Evolutionary conservation across 805 yeast species (phyloP), one percentile per base, ranked within the genome.

Genomic region (Cyberlindnera amylophila): DNA sequence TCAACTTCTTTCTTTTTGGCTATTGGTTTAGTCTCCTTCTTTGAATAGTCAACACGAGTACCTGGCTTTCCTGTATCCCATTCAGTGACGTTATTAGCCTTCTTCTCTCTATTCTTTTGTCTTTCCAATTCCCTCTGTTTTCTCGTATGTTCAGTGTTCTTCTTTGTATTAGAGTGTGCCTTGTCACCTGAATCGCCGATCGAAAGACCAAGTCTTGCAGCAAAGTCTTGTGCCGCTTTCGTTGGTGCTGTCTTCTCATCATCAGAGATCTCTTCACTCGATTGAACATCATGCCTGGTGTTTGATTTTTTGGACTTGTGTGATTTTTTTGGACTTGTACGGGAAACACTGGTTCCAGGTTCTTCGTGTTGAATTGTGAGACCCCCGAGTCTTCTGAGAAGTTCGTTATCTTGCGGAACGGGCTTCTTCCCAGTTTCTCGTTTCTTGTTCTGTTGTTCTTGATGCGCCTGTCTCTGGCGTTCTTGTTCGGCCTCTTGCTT

Each of bases 141-240:
- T 26, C 46, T 31, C 6, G 36, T 12, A 5, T 38, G 38, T 1
- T 38, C 39, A 6, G 17, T 14, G 12, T 23, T 18, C 34, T 33
- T 32, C 32, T 28, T 41, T 21, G 34, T n/a, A 33, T 34, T 31
- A 16, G 27, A 28, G 32, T 34, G 7, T 23, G n/a, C n/a, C n/a
- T 40, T 21, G 23, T 33, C 24, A 18, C 19, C 30, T 6, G 13
- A 18, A 15, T 30, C 26, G 16, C 23, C 31, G 12, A 49, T 17
- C 0, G 50, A 38, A 17, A 54, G 34, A 1, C 59, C 58, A 15
- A 55, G 36, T 17, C 59, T 44, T n/a, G 57, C 40, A 9, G 59
- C 60, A 27, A 56, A 48, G 18, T 41, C 49, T 11, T 37, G 39
- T 0, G 55, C 61, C 9, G 50, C 59, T 14, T 46, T 38, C 1